Evolutionary conservation across 1,139 yeast genomes (phyloP), one percentile per base, ranked within the genome.

Genomic region (Sugiyamaella xylanicola): DNA sequence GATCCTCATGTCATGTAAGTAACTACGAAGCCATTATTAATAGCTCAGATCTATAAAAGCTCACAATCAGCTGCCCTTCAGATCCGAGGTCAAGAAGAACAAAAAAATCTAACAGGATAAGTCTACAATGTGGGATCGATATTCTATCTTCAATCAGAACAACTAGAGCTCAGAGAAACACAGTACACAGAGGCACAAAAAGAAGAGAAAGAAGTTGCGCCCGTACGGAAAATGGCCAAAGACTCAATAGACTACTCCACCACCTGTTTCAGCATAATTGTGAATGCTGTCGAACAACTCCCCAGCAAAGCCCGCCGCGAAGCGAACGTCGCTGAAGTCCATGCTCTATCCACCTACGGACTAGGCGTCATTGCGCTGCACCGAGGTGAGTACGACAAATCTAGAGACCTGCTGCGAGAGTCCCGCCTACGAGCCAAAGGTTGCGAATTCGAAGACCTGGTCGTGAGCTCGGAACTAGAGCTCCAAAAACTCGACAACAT

Each of bases 321-420:
- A 35, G 72, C 73, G 4, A 73, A 76, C 15, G 77, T 80, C 9
- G 77, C 78, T 4, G 90, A 88, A 61, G 84, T 87, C 1, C 82
- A 86, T 32, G 96, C 96, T 0, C 75, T 90, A 65, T 83, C 96
- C 0, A 84, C 90, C 0, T 92, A 89, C 66, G 95, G 96, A 0
- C 75, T 89, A 42, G 98, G 97, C 0, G 95, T 91, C 3, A 79
- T 89, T 15, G 79, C 83, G 50, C 71, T 87, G 17, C 91, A 88
- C 65, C 65, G 75, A 40, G 78, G 83, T 1, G 73, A 84, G 20
- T 75, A 77, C 56, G 78, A 77, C 21, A 74, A 77, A 59, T 91
- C 96, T 0, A 83, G 82, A 61, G 76, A 84, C 37, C 72, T 81
- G 32, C 74, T 91, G 47, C 75, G 87, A 19, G 93, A 87, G 68